phyloP scores from a whole-genome alignment of 768 basidiomycete species.

The Leccinum ochraceum region DNA sequence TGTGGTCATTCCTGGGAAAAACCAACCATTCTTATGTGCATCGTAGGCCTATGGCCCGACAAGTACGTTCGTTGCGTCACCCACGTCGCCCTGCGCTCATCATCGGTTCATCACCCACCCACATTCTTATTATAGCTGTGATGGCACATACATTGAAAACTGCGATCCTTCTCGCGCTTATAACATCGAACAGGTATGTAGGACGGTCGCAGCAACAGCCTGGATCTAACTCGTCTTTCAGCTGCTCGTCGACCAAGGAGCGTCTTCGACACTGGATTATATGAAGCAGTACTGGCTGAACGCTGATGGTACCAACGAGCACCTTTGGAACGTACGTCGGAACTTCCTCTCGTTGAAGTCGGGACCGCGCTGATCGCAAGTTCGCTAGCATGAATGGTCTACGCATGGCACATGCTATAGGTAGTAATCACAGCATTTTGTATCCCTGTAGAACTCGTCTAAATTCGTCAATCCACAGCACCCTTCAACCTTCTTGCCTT shows the following conservation, averaged over 20 bases:
- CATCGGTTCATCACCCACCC: neutral
- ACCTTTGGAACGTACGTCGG: slow-evolving; percentile 65
- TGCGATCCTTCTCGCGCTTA: slow-evolving; percentile 47
- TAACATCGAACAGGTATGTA: slow-evolving; percentile 42
- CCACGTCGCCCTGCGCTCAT: neutral
- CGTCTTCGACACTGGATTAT: slow-evolving; percentile 54
- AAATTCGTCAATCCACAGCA: slow-evolving; percentile 39
- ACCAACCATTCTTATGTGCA: slow-evolving; percentile 3
- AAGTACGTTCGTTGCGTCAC: slow-evolving; percentile 38
- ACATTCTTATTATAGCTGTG: slow-evolving; percentile 45
- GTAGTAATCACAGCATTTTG: slow-evolving; percentile 2
- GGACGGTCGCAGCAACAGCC: neutral
- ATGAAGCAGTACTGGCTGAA: slow-evolving; percentile 70
- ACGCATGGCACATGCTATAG: slow-evolving; percentile 61
- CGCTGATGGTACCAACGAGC: slow-evolving; percentile 57
- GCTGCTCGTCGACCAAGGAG: slow-evolving; percentile 58
- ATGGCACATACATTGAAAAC: slow-evolving; percentile 40
- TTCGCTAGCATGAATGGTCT: slow-evolving; percentile 63
- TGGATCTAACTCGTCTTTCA: slow-evolving; percentile 24
- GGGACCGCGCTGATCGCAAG: slow-evolving; percentile 3
- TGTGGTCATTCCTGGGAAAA: slow-evolving; percentile 10
- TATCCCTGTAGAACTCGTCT: neutral
- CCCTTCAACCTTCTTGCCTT: slow-evolving; percentile 57
- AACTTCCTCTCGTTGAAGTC: neutral
- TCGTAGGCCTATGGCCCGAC: slow-evolving; percentile 66